These are phyloP conservation scores for Inga oerstediana DNA, from an alignment of 306 rosid genomes.

Conservation along the genomic window DNA sequence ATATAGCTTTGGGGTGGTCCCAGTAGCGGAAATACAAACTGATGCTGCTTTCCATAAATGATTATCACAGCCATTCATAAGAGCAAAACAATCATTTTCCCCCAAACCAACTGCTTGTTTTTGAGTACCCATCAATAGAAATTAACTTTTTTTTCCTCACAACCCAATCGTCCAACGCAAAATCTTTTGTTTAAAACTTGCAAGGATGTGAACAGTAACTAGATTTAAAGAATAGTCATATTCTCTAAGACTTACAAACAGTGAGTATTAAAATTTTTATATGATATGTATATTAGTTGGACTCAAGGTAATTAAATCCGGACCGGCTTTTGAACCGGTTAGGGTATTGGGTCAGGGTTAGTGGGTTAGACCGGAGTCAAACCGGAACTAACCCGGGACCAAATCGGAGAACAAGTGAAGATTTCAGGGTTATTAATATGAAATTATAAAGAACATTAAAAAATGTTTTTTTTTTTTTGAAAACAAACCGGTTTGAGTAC, in stretches of 20 bases:
- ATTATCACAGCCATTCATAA: conserved; percentile 40
- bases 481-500: no score
- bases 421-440: no score
- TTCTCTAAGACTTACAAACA: neutral
- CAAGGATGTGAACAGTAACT: neutral
- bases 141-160: conserved; percentile 11
- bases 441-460: no score
- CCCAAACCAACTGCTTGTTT: conserved; percentile 8
- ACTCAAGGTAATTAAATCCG: neutral
- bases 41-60: conserved; percentile 37
- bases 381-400: no score
- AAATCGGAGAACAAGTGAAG: no score
- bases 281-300: no score
- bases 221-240: neutral
- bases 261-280: no score
- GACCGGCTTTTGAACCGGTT: no score
- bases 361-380: no score
- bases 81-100: conserved; percentile 38
- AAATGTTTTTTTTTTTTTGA: no score
- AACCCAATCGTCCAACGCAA: conserved; percentile 19
- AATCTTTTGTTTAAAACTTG: neutral
- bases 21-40: conserved; percentile 26
- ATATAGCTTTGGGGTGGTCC: conserved; percentile 32
- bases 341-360: no score
- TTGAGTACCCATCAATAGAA: conserved; percentile 11